A percentile compares a stretch with the other conserved stretches of the same genome.
phyloP scores from a whole-genome alignment of 1,284 basidiomycete genomes.

The Marasmius fiardii region DNA sequence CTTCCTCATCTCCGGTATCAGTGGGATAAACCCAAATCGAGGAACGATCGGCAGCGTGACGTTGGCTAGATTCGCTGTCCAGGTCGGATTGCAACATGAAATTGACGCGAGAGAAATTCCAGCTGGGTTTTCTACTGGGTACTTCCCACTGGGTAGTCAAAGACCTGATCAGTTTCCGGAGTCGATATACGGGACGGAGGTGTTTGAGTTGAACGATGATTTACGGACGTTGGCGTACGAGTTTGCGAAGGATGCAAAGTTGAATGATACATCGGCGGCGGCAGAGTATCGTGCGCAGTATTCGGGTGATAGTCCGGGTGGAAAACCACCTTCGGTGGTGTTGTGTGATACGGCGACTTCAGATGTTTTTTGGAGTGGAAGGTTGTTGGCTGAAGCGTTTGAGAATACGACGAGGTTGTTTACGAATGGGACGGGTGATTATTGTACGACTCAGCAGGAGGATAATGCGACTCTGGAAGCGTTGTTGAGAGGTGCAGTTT shows the following conservation, averaged over 20 bases:
- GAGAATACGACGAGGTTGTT: no score
- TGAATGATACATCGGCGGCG: conserved; percentile 34
- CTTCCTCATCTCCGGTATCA: conserved; percentile 46
- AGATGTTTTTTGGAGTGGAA: no score
- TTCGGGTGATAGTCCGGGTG: conserved; percentile 25
- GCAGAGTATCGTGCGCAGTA: conserved; percentile 32
- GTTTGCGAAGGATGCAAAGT: conserved; percentile 29
- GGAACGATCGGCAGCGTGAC: conserved; percentile 41
- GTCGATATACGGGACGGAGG: conserved; percentile 44
- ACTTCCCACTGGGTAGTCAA: conserved; percentile 33
- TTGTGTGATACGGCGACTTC: conserved; percentile 37
- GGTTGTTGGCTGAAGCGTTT: no score
- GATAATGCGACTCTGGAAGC: no score
- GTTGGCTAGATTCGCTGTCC: conserved; percentile 42
- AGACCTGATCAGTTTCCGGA: conserved; percentile 29
- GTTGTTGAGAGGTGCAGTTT: no score
- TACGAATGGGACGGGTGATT: no score
- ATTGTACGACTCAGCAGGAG: no score
- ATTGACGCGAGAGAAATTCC: conserved; percentile 44
- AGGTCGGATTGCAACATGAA: conserved; percentile 43
- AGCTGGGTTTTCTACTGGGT: conserved; percentile 38
- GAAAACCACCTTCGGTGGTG: conserved; percentile 28
- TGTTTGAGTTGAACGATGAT: conserved; percentile 47
- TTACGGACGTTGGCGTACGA: conserved; percentile 34
- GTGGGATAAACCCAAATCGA: conserved; percentile 38